phyloP scores from a whole-genome alignment of 352 stramenopile species.

The Phytophthora foliorum region DNA sequence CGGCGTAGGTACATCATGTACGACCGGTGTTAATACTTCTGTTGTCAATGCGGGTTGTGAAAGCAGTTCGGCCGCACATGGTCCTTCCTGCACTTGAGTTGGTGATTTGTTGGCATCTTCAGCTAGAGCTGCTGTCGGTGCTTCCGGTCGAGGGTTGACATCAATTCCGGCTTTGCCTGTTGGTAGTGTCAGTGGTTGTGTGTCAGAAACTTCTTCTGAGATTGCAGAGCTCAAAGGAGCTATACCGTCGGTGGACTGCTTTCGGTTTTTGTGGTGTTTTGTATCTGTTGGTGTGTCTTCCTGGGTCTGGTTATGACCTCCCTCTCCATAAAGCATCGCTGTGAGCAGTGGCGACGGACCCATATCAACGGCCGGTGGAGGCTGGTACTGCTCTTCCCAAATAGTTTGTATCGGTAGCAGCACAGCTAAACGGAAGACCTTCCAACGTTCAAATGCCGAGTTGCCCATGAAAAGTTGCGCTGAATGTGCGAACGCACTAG shows the following conservation, averaged over 20 bases:
- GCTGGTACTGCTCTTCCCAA: constrained; percentile 72
- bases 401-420: constrained; percentile 69
- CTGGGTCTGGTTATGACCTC: constrained; percentile 5
- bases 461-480: constrained; percentile 60
- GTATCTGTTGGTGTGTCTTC: constrained; percentile 23
- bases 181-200: not conserved
- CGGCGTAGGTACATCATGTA: constrained; percentile 59
- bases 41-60: constrained; percentile 7
- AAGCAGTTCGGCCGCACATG: constrained; percentile 18
- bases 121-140: not conserved
- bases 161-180: not conserved
- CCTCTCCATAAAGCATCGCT: constrained; percentile 31
- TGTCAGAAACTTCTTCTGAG: not conserved
- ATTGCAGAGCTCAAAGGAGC: not conserved
- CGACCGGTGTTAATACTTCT: constrained; percentile 14
- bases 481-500: constrained; percentile 63
- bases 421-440: constrained; percentile 56
- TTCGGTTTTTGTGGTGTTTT: constrained; percentile 24
- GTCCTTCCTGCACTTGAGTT: constrained; percentile 15
- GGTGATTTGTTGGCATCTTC: constrained; percentile 10
- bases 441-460: constrained; percentile 50
- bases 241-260: constrained; percentile 21
- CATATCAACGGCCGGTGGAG: constrained; percentile 11
- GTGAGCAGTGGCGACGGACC: constrained; percentile 29
- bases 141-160: not conserved